phyloP scores from a whole-genome alignment of 2,329 filamentous ascomycete genomes.

The Colletotrichum siamense region DNA sequence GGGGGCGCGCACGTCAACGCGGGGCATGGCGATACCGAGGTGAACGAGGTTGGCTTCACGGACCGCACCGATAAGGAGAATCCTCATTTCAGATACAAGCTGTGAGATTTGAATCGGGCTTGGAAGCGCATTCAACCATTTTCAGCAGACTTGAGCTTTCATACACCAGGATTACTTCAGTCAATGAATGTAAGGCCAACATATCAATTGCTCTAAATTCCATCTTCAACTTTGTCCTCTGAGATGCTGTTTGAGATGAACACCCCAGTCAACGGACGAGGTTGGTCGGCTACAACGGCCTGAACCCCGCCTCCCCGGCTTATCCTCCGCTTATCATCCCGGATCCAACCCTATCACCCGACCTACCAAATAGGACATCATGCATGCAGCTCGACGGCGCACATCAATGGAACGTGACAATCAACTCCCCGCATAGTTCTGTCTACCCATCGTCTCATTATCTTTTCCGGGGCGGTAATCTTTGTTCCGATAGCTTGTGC shows the following conservation, averaged over 20 bases:
- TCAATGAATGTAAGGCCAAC: not conserved
- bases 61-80: not conserved
- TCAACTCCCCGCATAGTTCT: not conserved
- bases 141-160: not conserved
- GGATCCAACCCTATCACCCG: not conserved
- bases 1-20: not conserved
- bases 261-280: not conserved
- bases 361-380: not conserved
- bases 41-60: not conserved
- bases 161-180: not conserved
- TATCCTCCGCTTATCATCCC: slow-evolving; percentile 2
- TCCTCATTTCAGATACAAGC: not conserved
- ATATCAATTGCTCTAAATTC: not conserved
- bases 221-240: not conserved
- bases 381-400: slow-evolving; percentile 5
- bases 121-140: not conserved
- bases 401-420: not conserved
- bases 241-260: not conserved
- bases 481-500: not conserved
- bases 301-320: not conserved
- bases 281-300: not conserved
- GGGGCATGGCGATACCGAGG: not conserved
- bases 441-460: not conserved
- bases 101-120: not conserved
- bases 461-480: not conserved